Base-by-base conservation (phyloP, 345 rosid species). In the Combretum micranthum region DNA sequence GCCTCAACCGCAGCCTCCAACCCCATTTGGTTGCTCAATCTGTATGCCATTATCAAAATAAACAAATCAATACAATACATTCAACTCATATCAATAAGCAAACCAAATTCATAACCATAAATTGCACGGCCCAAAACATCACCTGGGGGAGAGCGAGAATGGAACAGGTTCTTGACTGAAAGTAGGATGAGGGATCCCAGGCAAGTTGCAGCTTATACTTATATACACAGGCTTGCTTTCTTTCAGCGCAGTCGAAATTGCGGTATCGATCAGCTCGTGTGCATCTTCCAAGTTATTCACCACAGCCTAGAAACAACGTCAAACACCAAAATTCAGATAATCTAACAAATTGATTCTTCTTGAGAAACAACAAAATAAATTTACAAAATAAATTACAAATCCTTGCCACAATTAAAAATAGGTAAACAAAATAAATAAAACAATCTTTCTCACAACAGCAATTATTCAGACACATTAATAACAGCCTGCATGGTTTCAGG, bases 141-240 rank as follows among this genome's bases (percentile, higher is more conserved):
- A 84, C 95, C 58, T 82, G 23, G 88, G n/a, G 56, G 83, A 45
- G 44, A 84, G 76, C 4, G 72, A 66, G 63, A 87, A 83, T 14
- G 90, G 91, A 57, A 84, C 83, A 0, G 91, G 91, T 10, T 84
- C 86, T 0, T 73, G 79, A 68, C 82, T 82, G 50, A 87, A 87
- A 47, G 84, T 78, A 8, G 86, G 85, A 66, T 84, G 95, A 69
- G 88, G 83, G 51, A 82, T 75, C 5, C 74, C 86, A 14, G 87
- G 59, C 71, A 87, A 72, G 67, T 87, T 82, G 52, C 95, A 87
- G 78, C 88, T 53, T 19, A 87, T 32, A 59, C 88, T 87, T 57
- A 87, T 80, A 65, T 87, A 87, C 60, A 87, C 91, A 19, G 91
- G 95, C 68, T 87, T 87, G 86, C 90, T 82, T 69, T 82, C 91